These are phyloP conservation scores for Boeremia lycopersici DNA, from an alignment of 2,329 filamentous ascomycete species.

Conservation along the genomic window DNA sequence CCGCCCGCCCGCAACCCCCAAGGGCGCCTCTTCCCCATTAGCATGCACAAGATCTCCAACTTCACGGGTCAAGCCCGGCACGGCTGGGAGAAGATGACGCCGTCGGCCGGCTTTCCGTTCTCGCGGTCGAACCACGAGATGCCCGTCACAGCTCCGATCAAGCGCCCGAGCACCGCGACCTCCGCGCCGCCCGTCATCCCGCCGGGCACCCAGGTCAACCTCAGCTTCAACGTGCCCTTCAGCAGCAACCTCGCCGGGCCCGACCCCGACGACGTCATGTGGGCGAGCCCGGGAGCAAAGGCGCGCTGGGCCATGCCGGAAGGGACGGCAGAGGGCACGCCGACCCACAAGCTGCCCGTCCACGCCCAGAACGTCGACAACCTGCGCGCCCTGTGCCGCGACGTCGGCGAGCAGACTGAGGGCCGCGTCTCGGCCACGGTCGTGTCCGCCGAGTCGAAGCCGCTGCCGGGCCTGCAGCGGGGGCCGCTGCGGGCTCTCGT, in stretches of 20 bases:
- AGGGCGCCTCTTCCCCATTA: conserved; percentile 36
- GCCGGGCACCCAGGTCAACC: conserved; percentile 79
- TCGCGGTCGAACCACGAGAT: conserved; percentile 64
- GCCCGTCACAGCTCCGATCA: conserved; percentile 57
- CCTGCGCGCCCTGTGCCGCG: conserved; percentile 78
- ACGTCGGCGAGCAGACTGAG: conserved; percentile 71
- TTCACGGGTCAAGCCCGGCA: conserved; percentile 69
- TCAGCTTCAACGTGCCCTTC: conserved; percentile 97
- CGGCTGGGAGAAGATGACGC: conserved; percentile 72
- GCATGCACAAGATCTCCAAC: conserved; percentile 72
- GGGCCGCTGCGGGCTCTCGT: conserved; percentile 58
- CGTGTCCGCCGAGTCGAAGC: conserved; percentile 77
- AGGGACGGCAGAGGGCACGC: conserved; percentile 81
- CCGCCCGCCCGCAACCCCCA: conserved; percentile 33
- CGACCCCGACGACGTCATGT: conserved; percentile 91
- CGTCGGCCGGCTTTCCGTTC: conserved; percentile 66
- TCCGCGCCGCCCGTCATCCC: conserved; percentile 67
- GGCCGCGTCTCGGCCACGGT: conserved; percentile 80
- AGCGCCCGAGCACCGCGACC: conserved; percentile 59
- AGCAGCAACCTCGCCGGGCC: conserved; percentile 89
- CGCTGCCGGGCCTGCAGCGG: conserved; percentile 58
- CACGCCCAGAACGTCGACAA: conserved; percentile 85
- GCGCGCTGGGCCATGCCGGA: conserved; percentile 93
- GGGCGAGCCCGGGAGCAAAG: conserved; percentile 86
- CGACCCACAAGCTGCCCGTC: conserved; percentile 88